Base-by-base conservation (phyloP, 2,329 filamentous ascomycete genomes). In the Fusarium sambucinum region DNA sequence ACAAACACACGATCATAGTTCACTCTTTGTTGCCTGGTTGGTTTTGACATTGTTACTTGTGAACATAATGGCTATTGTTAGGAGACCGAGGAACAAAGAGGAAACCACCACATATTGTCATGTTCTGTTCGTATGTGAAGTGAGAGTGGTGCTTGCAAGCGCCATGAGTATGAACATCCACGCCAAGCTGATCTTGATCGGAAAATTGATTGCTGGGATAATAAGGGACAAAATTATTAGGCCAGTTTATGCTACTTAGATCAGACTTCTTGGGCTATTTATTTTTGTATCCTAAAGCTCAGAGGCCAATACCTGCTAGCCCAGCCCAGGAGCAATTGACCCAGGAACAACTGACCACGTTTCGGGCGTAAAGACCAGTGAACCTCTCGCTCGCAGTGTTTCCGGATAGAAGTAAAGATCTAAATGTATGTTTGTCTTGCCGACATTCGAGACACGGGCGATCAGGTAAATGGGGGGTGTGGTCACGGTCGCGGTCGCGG, bases 351-450 rank as follows among this genome's bases (percentile, higher is more conserved):
- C 47, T 3, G 70, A 57, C 59, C 66, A 71, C 0, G 57, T 52
- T 37, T 70, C 66, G 11, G 44, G 42, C 1, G 68, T 66, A 47
- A 73, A 73, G 11, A 64, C 55, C 57, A 81, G 56, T 13, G 61
- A 35, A 0, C 70, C 66, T 4, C 67, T 44, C 16, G 56, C 41
- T 16, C 75, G 66, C 53, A 77, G 30, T 2, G 56, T 69, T 55
- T 78, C 76, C 0, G 77, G 81, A 70, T 84, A 78, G 1, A 84
- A 46, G 52, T 80, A 83, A 0, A 83, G 37, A 30, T 71, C 76
- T 37, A 82, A 19, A 0, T 73, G 76, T 27, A 80, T 71, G 6
- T 60, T 65, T 0, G 74, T 23, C 10, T 63, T 63, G 1, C 76
- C 77, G 0, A 84, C 46, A 41, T 81, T 73, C 41, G 73, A 83